phyloP scores from a whole-genome alignment of 257 asterid genomes.

The Hygrophila difformis region DNA sequence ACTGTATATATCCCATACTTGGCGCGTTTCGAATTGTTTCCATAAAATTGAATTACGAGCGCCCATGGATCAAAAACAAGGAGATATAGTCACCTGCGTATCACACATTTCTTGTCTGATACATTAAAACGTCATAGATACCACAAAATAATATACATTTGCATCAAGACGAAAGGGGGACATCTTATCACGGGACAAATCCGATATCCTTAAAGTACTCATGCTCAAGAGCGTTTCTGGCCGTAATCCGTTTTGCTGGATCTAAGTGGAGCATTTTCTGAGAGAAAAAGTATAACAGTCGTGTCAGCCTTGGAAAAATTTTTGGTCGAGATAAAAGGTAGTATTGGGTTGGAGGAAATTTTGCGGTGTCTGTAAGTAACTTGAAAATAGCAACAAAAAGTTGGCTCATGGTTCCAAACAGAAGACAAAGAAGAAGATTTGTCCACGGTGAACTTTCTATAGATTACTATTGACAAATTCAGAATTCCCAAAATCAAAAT shows the following conservation, averaged over 20 bases:
- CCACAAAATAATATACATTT: constrained; percentile 54
- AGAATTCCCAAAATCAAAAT: not conserved
- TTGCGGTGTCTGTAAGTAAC: too few species aligned
- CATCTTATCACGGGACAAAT: constrained; percentile 40
- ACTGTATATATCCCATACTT: constrained; percentile 18
- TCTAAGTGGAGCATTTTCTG: constrained; percentile 77
- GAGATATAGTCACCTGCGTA: constrained; percentile 16
- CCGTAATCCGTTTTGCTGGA: constrained; percentile 88
- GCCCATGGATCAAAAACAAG: constrained; percentile 21
- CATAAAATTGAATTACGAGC: constrained; percentile 22
- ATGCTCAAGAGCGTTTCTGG: constrained; percentile 84
- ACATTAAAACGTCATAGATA: constrained; percentile 26
- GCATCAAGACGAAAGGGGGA: constrained; percentile 26
- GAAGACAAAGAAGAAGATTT: too few species aligned
- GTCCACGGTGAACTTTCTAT: too few species aligned
- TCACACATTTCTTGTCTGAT: constrained; percentile 26
- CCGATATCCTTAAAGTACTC: constrained; percentile 82
- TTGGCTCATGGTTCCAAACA: not conserved
- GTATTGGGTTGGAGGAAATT: not conserved
- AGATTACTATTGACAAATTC: not conserved
- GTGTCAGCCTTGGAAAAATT: constrained; percentile 6
- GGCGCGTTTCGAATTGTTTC: constrained; percentile 19
- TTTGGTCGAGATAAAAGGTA: constrained; percentile 8
- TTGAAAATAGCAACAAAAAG: not conserved
- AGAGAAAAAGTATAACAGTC: constrained; percentile 12